These are phyloP conservation scores for Betula pendula DNA, from an alignment of 306 rosid genomes.

Conservation along the genomic window DNA sequence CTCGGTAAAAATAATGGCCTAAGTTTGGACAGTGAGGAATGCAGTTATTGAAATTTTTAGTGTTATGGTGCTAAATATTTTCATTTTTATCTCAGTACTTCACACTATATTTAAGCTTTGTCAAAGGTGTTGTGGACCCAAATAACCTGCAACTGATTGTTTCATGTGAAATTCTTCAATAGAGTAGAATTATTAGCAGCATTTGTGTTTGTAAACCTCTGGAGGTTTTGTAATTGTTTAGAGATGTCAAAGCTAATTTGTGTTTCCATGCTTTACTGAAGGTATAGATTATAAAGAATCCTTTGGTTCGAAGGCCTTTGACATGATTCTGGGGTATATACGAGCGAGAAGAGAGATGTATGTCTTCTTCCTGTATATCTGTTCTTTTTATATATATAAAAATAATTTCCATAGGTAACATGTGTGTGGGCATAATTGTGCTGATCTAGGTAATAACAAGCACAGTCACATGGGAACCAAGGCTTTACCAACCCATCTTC, in stretches of 20 bases:
- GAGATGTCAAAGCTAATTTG: conserved; percentile 2
- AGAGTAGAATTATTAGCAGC: conserved; percentile 77
- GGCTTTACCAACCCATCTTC: neutral
- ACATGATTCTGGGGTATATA: conserved; percentile 92
- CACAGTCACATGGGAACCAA: neutral
- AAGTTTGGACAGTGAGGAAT: neutral
- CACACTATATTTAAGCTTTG: conserved; percentile 85
- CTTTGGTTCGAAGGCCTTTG: conserved; percentile 91
- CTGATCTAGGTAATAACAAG: neutral
- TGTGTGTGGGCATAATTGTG: neutral
- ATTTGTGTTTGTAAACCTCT: neutral
- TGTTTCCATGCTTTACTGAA: conserved; percentile 37
- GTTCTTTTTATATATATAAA: neutral
- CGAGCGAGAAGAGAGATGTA: conserved; percentile 88
- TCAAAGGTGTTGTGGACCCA: conserved; percentile 94
- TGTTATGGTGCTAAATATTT: conserved; percentile 19
- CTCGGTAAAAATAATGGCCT: conserved; percentile 54
- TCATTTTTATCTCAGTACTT: conserved; percentile 48
- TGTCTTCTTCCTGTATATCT: conserved; percentile 23
- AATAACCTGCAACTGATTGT: conserved; percentile 94
- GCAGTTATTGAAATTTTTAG: conserved; percentile 1
- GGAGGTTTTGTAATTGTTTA: neutral
- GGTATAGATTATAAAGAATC: conserved; percentile 94
- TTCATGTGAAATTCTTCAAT: conserved; percentile 95
- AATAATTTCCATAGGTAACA: neutral